Conservation (phyloP, 331 rosid species). For the Quercus lobata region DNA sequence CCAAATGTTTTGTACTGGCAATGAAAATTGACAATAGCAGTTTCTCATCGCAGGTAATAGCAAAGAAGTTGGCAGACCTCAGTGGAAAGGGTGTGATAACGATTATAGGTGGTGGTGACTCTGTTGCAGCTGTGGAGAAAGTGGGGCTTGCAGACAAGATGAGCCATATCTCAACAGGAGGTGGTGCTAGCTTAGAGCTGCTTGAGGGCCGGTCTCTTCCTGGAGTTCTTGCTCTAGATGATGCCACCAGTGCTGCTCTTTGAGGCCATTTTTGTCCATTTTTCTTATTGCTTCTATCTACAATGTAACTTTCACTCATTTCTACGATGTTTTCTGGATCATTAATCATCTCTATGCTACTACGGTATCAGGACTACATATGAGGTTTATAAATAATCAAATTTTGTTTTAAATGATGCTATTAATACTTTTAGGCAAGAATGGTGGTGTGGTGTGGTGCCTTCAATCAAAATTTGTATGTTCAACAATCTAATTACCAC, state of each 20-base stretch:
- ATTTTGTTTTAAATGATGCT: not conserved
- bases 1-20: not conserved
- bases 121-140: conserved; percentile 97
- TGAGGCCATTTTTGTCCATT: conserved; percentile 41
- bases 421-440: not conserved
- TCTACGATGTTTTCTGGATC: not conserved
- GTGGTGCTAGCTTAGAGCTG: conserved; percentile 98
- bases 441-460: not conserved
- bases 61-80: conserved; percentile 92
- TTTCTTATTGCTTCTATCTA: not conserved
- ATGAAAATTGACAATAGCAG: not conserved
- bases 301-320: not conserved
- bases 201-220: conserved; percentile 98
- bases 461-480: not conserved
- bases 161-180: conserved; percentile 99
- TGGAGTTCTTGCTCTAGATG: conserved; percentile 91
- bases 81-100: conserved; percentile 93
- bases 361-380: not conserved
- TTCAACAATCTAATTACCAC: not conserved
- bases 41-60: conserved; percentile 55
- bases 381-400: not conserved
- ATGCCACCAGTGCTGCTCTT: conserved; percentile 65
- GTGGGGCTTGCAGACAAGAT: conserved; percentile 88
- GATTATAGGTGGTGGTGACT: conserved; percentile 97
- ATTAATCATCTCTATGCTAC: not conserved